These are phyloP conservation scores for Beauveria medogensis DNA, from an alignment of 2,329 filamentous ascomycete genomes.

Conservation along the genomic window DNA sequence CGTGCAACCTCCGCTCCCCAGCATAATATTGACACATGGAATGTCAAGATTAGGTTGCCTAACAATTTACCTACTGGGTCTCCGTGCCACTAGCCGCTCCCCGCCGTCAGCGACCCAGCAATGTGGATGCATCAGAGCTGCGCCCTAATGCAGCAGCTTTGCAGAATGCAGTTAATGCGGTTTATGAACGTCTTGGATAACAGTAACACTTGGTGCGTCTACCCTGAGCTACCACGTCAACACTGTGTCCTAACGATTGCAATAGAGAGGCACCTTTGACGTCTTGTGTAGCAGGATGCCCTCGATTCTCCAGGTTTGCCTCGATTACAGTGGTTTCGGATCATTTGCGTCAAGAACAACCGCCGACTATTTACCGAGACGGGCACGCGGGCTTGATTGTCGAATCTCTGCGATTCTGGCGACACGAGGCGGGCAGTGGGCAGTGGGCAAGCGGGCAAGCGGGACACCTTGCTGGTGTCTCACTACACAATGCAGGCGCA, in stretches of 20 bases:
- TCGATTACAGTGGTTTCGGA: no score
- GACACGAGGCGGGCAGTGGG: neutral
- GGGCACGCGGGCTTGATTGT: no score
- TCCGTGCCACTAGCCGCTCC: neutral
- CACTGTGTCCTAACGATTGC: neutral
- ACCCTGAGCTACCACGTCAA: neutral
- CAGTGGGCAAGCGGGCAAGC: neutral
- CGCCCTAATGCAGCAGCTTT: slow-evolving; percentile 8
- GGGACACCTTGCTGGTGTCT: neutral
- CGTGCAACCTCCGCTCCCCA: neutral
- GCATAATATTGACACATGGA: slow-evolving; percentile 10
- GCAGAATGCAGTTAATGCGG: neutral
- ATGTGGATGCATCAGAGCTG: neutral
- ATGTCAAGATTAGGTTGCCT: slow-evolving; percentile 23
- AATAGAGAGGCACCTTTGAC: no score
- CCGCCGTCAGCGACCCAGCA: slow-evolving; percentile 5
- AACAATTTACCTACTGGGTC: neutral
- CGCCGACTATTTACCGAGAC: neutral
- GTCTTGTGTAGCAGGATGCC: no score
- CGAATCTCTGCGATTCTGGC: no score
- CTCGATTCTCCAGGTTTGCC: no score
- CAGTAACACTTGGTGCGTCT: neutral
- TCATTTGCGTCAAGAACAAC: no score
- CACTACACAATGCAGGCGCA: neutral
- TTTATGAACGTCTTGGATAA: neutral